Conservation (phyloP, 305 asterid genomes). For the Salvia sclarea region DNA sequence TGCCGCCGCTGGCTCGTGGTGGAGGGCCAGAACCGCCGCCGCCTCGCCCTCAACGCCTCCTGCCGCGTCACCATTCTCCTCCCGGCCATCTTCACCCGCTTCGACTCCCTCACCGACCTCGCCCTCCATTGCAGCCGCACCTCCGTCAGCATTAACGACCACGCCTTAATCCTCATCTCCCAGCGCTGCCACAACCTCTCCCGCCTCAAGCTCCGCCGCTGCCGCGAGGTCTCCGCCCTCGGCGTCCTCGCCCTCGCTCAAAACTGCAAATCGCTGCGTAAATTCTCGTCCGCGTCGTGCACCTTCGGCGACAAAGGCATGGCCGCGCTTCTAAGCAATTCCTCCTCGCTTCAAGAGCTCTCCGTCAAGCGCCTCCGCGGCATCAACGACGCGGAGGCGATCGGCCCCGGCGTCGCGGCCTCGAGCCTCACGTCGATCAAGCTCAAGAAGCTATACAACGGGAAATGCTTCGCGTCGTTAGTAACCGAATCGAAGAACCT, state of each 20-base stretch:
- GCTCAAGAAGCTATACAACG: conserved; percentile 54
- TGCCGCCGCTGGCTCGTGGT: conserved; percentile 61
- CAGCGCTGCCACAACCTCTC: conserved; percentile 46
- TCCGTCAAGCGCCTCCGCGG: conserved; percentile 60
- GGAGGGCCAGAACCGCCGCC: conserved; percentile 62
- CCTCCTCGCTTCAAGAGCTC: conserved; percentile 48
- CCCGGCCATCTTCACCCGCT: conserved; percentile 49
- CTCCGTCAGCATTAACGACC: conserved; percentile 49
- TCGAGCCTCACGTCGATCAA: conserved; percentile 44
- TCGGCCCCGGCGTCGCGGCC: conserved; percentile 47
- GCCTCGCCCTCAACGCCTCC: conserved; percentile 52
- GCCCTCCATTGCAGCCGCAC: conserved; percentile 57
- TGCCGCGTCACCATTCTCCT: conserved; percentile 39
- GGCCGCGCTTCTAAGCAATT: conserved; percentile 51
- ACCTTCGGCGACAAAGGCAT: conserved; percentile 62
- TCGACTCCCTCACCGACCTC: conserved; percentile 52
- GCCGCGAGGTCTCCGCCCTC: conserved; percentile 57
- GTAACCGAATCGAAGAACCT: conserved; percentile 47
- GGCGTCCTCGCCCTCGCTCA: conserved; percentile 53
- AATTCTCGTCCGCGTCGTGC: conserved; percentile 60
- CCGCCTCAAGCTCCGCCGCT: conserved; percentile 58
- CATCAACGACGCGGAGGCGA: conserved; percentile 42
- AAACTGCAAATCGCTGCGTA: conserved; percentile 51
- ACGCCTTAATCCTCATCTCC: conserved; percentile 45
- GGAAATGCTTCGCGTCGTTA: conserved; percentile 48